These are phyloP conservation scores for Mycena rosella DNA, from an alignment of 768 basidiomycete species.

Conservation along the genomic window DNA sequence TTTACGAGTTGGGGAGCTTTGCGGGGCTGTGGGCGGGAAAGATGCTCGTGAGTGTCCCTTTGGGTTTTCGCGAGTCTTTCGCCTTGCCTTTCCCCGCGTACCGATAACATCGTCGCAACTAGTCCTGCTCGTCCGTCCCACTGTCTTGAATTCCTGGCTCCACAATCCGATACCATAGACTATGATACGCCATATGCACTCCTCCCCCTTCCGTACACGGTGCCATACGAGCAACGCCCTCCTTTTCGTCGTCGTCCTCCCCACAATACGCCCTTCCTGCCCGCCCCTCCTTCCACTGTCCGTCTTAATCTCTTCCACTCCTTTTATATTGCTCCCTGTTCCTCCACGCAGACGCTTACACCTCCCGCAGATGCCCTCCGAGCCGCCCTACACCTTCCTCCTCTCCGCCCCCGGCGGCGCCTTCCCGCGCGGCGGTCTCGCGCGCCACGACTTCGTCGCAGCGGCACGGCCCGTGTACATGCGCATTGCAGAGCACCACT, in stretches of 20 bases:
- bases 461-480: slow-evolving; percentile 57
- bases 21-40: slow-evolving; percentile 63
- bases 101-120: not conserved
- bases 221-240: too few species aligned
- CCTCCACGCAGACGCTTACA: not conserved
- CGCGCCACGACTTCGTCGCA: slow-evolving; percentile 42
- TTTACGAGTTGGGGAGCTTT: slow-evolving; percentile 58
- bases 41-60: slow-evolving; percentile 47
- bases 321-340: too few species aligned
- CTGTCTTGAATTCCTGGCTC: not conserved
- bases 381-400: slow-evolving; percentile 43
- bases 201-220: not conserved
- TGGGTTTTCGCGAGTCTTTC: not conserved
- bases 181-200: not conserved
- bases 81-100: not conserved
- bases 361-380: slow-evolving; percentile 46
- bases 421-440: slow-evolving; percentile 35
- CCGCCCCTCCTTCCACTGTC: not conserved
- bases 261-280: not conserved
- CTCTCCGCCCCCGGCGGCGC: slow-evolving; percentile 34
- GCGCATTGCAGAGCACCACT: slow-evolving; percentile 57
- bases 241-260: not conserved
- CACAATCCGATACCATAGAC: not conserved
- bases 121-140: not conserved
- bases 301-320: slow-evolving; percentile 16